Evolutionary conservation across 2,329 filamentous ascomycete species (phyloP).

Genomic region (Zasmidium cellare): DNA sequence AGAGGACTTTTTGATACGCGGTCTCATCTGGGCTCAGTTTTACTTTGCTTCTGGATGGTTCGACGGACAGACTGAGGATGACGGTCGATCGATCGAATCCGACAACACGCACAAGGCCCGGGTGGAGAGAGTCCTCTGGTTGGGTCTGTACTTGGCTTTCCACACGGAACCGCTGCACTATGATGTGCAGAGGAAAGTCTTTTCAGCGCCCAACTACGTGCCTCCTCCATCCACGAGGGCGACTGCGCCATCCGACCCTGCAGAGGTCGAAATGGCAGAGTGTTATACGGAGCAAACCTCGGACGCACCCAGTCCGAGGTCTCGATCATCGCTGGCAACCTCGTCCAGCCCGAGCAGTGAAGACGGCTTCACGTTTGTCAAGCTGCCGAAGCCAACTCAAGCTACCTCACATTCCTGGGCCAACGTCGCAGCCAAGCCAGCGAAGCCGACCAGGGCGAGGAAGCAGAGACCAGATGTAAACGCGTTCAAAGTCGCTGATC

Average conservation of each 20-base stretch:
- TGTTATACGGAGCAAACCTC: slow-evolving; percentile 4
- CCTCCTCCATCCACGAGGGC: neutral
- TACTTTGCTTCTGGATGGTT: slow-evolving; percentile 65
- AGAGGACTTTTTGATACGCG: slow-evolving; percentile 68
- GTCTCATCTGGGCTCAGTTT: slow-evolving; percentile 59
- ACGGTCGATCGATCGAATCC: slow-evolving; percentile 44
- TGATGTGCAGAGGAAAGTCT: slow-evolving; percentile 18
- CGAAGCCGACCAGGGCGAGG: neutral
- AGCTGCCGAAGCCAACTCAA: slow-evolving; percentile 7
- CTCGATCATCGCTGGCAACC: slow-evolving; percentile 8
- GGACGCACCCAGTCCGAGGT: neutral
- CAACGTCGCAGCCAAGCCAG: neutral
- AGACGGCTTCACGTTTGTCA: slow-evolving; percentile 22
- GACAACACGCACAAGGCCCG: slow-evolving; percentile 14
- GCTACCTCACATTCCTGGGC: neutral
- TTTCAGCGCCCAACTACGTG: slow-evolving; percentile 13
- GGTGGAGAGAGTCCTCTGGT: slow-evolving; percentile 27
- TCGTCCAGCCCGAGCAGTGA: slow-evolving; percentile 17
- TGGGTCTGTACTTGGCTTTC: slow-evolving; percentile 29
- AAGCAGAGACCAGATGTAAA: neutral
- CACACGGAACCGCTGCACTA: slow-evolving; percentile 24
- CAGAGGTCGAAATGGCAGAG: slow-evolving; percentile 10
- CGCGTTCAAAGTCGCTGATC: slow-evolving; percentile 5
- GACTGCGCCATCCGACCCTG: neutral
- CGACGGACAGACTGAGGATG: slow-evolving; percentile 63